These are phyloP conservation scores for Pythium periplocum DNA, from an alignment of 352 stramenopile genomes.

Conservation along the genomic window DNA sequence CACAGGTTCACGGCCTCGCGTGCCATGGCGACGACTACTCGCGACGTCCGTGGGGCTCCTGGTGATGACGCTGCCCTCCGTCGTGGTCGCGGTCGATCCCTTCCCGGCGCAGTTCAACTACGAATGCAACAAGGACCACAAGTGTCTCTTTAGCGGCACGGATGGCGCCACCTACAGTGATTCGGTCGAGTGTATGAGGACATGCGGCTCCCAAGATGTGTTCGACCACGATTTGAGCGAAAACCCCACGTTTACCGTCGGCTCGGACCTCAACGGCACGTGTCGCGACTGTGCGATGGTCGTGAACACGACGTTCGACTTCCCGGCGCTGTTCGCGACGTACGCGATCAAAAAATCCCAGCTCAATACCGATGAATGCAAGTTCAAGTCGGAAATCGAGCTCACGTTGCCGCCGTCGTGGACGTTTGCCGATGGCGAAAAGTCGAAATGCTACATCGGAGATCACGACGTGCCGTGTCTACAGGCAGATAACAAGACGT, in stretches of 20 bases:
- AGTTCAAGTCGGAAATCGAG: conserved; percentile 42
- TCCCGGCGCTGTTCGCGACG: conserved; percentile 59
- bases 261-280: conserved; percentile 59
- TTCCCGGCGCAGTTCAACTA: conserved; percentile 40
- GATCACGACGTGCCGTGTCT: conserved; percentile 31
- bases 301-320: conserved; percentile 56
- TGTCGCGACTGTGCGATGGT: conserved; percentile 64
- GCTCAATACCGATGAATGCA: conserved; percentile 29
- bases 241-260: conserved; percentile 33
- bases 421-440: conserved; percentile 28
- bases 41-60: too few species aligned
- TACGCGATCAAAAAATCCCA: conserved; percentile 47
- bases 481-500: conserved; percentile 48
- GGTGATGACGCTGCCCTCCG: too few species aligned
- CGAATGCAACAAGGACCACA: conserved; percentile 21
- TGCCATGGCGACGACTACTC: too few species aligned
- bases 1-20: too few species aligned
- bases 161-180: conserved; percentile 22
- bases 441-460: conserved; percentile 31
- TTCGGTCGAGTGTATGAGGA: conserved; percentile 43
- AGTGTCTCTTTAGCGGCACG: too few species aligned
- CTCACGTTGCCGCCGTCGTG: conserved; percentile 56
- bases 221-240: conserved; percentile 44
- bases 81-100: not conserved
- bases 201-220: conserved; percentile 35